Percentiles rank a stretch among this genome's conserved stretches.
phyloP scores from a whole-genome alignment of 1,139 yeast genomes.

The Scheffersomyces quercinus region DNA sequence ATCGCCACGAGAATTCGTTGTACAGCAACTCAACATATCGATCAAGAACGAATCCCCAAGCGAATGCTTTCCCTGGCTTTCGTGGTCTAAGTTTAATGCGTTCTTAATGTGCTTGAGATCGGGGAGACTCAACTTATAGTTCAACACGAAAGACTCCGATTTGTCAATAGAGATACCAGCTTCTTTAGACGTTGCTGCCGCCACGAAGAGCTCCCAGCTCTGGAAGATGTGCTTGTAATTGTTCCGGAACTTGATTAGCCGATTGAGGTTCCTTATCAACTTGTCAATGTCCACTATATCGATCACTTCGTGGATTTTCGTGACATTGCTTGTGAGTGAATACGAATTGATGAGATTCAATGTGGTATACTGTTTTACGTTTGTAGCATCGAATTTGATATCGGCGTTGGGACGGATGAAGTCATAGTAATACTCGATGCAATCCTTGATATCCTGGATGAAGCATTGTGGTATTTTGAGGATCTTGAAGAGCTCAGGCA shows the following conservation, averaged over 20 bases:
- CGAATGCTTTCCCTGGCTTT: slow-evolving; percentile 15
- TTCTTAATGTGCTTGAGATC: slow-evolving; percentile 34
- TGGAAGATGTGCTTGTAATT: slow-evolving; percentile 27
- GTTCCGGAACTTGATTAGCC: slow-evolving; percentile 37
- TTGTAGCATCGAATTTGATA: slow-evolving; percentile 9
- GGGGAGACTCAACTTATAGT: slow-evolving; percentile 29
- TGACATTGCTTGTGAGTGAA: slow-evolving; percentile 27
- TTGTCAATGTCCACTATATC: slow-evolving; percentile 48
- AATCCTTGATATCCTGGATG: slow-evolving; percentile 30
- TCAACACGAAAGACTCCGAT: slow-evolving; percentile 6
- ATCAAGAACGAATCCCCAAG: slow-evolving; percentile 39
- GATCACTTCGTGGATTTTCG: slow-evolving; percentile 23
- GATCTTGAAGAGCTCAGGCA: slow-evolving; percentile 24
- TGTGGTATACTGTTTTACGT: slow-evolving; percentile 25
- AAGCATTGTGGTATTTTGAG: slow-evolving; percentile 36
- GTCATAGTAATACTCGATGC: slow-evolving; percentile 39
- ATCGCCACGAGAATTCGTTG: slow-evolving; percentile 30
- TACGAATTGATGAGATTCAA: slow-evolving; percentile 29
- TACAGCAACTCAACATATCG: slow-evolving; percentile 45
- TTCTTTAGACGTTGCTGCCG: slow-evolving; percentile 15
- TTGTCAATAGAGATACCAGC: slow-evolving; percentile 1
- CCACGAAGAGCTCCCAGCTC: slow-evolving; percentile 39
- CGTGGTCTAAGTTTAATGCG: slow-evolving; percentile 28
- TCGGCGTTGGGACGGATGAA: slow-evolving; percentile 14
- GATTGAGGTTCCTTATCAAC: slow-evolving; percentile 26